A percentile compares a stretch with the other conserved stretches of the same genome.
These are phyloP conservation scores for Dovyalis caffra DNA, from an alignment of 345 rosid species.

Conservation along the genomic window DNA sequence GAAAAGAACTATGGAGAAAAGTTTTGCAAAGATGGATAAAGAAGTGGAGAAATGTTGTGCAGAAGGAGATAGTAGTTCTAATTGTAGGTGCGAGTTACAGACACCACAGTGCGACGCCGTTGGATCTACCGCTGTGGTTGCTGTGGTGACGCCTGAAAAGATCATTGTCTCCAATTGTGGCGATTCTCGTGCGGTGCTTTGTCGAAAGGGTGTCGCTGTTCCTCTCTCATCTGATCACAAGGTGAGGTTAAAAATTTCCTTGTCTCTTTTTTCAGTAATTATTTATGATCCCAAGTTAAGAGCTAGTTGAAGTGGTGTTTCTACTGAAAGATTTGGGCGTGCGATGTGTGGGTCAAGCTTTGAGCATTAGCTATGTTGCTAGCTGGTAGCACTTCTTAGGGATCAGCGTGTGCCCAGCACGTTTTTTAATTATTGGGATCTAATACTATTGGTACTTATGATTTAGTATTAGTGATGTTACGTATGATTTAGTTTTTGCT, in stretches of 20 bases:
- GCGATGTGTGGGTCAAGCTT: background rate
- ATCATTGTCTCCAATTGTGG: slow-evolving; percentile 80
- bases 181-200: slow-evolving; percentile 85
- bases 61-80: slow-evolving; percentile 14
- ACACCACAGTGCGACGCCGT: slow-evolving; percentile 84
- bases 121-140: slow-evolving; percentile 83
- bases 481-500: background rate
- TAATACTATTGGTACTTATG: background rate
- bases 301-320: background rate
- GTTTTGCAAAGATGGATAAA: slow-evolving; percentile 61
- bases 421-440: background rate
- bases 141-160: slow-evolving; percentile 63
- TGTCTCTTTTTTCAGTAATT: background rate
- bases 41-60: slow-evolving; percentile 45
- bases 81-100: slow-evolving; percentile 72
- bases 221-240: slow-evolving; percentile 83
- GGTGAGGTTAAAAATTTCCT: slow-evolving; percentile 28
- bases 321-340: background rate
- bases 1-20: slow-evolving; percentile 53
- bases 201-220: slow-evolving; percentile 67
- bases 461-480: too few species aligned
- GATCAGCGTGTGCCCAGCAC: background rate
- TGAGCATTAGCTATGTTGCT: background rate
- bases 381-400: background rate
- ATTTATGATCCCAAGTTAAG: background rate